A percentile compares a stretch with the other conserved stretches of the same genome.
Conservation (phyloP, 2,329 filamentous ascomycete genomes). For the Aureobasidium mangrovei region DNA sequence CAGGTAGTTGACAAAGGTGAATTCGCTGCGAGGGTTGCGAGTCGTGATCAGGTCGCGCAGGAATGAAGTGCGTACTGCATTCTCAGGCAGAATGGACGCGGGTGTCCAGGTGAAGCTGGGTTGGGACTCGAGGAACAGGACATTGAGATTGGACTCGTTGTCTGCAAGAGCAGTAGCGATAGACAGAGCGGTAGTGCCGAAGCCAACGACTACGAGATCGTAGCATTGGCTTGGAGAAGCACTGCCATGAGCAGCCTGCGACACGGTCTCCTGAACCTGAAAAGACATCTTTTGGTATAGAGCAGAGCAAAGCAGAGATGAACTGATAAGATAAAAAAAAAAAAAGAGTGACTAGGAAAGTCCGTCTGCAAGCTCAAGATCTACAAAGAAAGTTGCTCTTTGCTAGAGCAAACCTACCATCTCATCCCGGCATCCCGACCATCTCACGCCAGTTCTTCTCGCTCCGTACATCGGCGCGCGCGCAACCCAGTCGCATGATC, state of each 20-base stretch:
- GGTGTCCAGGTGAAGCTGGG: constrained; percentile 17
- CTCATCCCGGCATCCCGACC: too few relatives aligned
- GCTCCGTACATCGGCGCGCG: too few relatives aligned
- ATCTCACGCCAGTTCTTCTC: too few relatives aligned
- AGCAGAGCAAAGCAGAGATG: neutral
- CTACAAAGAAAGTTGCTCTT: too few relatives aligned
- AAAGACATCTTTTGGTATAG: neutral
- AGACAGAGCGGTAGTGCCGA: constrained; percentile 20
- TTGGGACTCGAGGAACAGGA: constrained; percentile 21
- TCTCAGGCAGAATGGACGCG: constrained; percentile 19
- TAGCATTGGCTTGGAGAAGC: neutral
- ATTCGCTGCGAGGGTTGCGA: constrained; percentile 23
- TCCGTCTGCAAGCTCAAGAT: neutral
- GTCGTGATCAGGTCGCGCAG: constrained; percentile 23
- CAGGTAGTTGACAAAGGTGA: constrained; percentile 25
- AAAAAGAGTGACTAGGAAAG: neutral
- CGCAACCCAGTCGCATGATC: too few relatives aligned
- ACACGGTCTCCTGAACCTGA: neutral
- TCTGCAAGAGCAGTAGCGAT: constrained; percentile 21
- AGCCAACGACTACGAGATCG: constrained; percentile 22
- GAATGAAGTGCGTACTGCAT: constrained; percentile 19
- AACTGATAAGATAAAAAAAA: constrained; percentile 10
- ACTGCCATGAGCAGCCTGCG: neutral
- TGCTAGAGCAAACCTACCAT: too few relatives aligned
- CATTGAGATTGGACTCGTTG: constrained; percentile 13